These are phyloP conservation scores for Penicillium fimorum DNA, from an alignment of 495 filamentous ascomycete species.

Conservation along the genomic window DNA sequence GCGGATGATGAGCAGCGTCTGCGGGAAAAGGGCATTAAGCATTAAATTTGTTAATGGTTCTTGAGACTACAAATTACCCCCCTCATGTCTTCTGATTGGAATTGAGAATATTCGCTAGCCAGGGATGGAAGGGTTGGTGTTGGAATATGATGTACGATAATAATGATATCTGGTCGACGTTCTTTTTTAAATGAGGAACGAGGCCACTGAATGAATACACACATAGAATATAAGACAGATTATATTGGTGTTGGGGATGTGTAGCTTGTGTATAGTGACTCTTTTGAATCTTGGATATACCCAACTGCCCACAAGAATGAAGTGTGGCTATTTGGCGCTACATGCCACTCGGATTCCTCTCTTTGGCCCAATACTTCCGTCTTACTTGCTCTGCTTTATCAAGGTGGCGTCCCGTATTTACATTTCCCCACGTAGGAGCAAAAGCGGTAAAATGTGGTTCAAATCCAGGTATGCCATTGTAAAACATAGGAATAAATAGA, in stretches of 20 bases:
- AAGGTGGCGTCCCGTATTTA: too few species aligned
- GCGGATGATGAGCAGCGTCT: slow-evolving; percentile 66
- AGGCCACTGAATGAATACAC: slow-evolving; percentile 6
- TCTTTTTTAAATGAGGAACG: background rate
- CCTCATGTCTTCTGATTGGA: background rate
- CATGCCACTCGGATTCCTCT: too few species aligned
- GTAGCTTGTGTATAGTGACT: background rate
- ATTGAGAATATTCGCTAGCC: background rate
- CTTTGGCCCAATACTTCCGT: too few species aligned
- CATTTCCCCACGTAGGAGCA: background rate
- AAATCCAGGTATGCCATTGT: background rate
- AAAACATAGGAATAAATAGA: background rate
- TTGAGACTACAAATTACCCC: slow-evolving; percentile 13
- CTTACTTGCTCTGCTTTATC: too few species aligned
- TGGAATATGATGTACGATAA: slow-evolving; percentile 26
- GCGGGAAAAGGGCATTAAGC: slow-evolving; percentile 58
- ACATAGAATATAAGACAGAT: background rate
- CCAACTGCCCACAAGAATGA: too few species aligned
- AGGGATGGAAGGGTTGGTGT: slow-evolving; percentile 5
- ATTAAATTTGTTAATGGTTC: slow-evolving; percentile 27
- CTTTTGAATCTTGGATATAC: too few species aligned
- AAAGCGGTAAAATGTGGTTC: background rate
- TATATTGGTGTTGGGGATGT: too few species aligned
- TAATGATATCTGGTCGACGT: slow-evolving; percentile 11
- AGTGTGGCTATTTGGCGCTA: too few species aligned